A percentile compares a stretch with the other conserved stretches of the same genome.
These are phyloP conservation scores for Beauveria australis DNA, from an alignment of 2,329 filamentous ascomycete species.

Conservation along the genomic window DNA sequence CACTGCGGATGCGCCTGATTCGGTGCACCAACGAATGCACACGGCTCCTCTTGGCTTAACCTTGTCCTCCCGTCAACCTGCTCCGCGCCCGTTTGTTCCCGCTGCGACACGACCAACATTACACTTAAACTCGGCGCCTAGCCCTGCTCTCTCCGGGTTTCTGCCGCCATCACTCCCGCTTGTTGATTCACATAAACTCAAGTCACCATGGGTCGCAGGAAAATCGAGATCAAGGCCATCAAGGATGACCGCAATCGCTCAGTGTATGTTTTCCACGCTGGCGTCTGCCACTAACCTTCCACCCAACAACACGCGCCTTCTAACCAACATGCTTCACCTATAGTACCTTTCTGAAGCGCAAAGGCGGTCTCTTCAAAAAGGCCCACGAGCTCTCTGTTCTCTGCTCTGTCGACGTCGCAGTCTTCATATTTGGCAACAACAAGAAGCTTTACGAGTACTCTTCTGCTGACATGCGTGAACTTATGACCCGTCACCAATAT, in stretches of 20 bases:
- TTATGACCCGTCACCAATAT: slow-evolving; percentile 81
- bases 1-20: not conserved
- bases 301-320: not conserved
- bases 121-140: not conserved
- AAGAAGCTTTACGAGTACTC: slow-evolving; percentile 99
- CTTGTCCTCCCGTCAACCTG: not conserved
- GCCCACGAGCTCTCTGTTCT: slow-evolving; percentile 96
- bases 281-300: not conserved
- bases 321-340: slow-evolving; percentile 11
- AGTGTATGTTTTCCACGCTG: slow-evolving; percentile 59
- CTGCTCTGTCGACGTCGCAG: slow-evolving; percentile 95
- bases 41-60: not conserved
- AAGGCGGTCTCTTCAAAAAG: slow-evolving; percentile 98
- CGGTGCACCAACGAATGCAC: not conserved
- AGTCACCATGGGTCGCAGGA: slow-evolving; percentile 78
- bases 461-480: slow-evolving; percentile 85
- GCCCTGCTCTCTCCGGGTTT: not conserved
- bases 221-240: slow-evolving; percentile 99
- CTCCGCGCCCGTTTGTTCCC: not conserved
- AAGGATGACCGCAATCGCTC: slow-evolving; percentile 97
- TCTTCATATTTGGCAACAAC: slow-evolving; percentile 97
- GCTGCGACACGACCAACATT: not conserved
- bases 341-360: slow-evolving; percentile 96
- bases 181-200: slow-evolving; percentile 3
- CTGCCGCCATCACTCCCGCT: slow-evolving; percentile 1